Percentiles rank a stretch among this genome's conserved stretches.
phyloP scores from a whole-genome alignment of 345 rosid species.

The Eucalyptus marginata region DNA sequence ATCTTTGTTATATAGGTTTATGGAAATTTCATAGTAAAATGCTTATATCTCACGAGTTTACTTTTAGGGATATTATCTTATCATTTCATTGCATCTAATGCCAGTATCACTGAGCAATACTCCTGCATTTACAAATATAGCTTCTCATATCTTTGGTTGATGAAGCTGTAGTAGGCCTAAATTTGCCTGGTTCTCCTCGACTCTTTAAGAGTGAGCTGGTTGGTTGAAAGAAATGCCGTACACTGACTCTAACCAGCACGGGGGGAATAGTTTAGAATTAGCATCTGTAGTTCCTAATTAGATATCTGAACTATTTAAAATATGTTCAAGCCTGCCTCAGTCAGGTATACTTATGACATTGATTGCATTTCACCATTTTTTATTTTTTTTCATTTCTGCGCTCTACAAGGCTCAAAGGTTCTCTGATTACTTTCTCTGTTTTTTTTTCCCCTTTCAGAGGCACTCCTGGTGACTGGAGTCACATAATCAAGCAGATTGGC shows the following conservation, averaged over 20 bases:
- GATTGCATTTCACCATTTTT: neutral
- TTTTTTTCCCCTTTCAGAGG: neutral
- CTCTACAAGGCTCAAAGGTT: no score
- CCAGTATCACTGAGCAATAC: neutral
- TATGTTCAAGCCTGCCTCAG: neutral
- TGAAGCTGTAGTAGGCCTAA: neutral
- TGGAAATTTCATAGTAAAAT: neutral
- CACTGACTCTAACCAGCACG: neutral
- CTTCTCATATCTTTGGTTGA: neutral
- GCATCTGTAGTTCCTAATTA: neutral
- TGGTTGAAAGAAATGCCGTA: neutral
- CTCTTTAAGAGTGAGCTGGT: neutral
- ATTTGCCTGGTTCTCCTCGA: neutral
- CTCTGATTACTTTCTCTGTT: neutral
- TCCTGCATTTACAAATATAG: neutral
- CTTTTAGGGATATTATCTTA: neutral
- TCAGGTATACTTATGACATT: neutral
- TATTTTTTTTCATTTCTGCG: neutral
- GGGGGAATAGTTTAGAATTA: neutral
- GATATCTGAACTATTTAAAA: neutral
- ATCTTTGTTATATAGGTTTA: neutral
- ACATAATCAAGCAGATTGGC: conserved; percentile 14
- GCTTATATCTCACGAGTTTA: neutral
- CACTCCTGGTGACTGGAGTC: conserved; percentile 17
- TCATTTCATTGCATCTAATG: neutral